A percentile compares a stretch with the other conserved stretches of the same genome.
Conservation (phyloP, 2,329 filamentous ascomycete species). For the Rhinocladiella similis region DNA sequence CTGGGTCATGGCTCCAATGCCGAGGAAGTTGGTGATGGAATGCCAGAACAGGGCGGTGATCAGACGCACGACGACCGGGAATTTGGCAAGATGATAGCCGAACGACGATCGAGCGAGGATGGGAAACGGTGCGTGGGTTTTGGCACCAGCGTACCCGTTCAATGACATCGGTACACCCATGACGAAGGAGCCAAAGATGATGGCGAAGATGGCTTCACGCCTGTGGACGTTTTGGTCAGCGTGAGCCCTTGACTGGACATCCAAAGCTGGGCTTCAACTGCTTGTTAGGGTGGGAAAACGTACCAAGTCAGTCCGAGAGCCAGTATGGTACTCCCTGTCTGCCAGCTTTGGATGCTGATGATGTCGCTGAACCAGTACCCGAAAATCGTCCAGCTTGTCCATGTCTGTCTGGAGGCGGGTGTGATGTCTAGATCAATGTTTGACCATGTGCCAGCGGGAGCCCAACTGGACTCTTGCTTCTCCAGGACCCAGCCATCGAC, state of each 20-base stretch:
- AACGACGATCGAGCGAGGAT: constrained; percentile 56
- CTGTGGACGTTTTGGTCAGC: constrained; percentile 11
- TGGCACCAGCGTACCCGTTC: constrained; percentile 56
- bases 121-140: constrained; percentile 53
- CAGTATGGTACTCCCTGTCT: constrained; percentile 41
- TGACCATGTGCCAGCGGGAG: constrained; percentile 32
- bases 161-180: constrained; percentile 34
- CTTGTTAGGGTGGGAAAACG: constrained; percentile 10
- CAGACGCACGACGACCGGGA: constrained; percentile 54
- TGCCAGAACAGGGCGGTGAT: constrained; percentile 59
- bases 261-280: no score
- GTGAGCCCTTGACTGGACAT: no score
- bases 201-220: constrained; percentile 34
- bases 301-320: constrained; percentile 53
- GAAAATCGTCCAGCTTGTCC: constrained; percentile 42
- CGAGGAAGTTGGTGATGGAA: constrained; percentile 35
- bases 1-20: constrained; percentile 33
- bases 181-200: constrained; percentile 16
- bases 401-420: constrained; percentile 41
- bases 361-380: constrained; percentile 44
- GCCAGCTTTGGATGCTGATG: constrained; percentile 12
- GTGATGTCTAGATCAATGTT: constrained; percentile 33
- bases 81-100: constrained; percentile 59
- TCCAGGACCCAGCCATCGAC: constrained; percentile 10
- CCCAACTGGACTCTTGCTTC: constrained; percentile 12